A percentile compares a stretch with the other conserved stretches of the same genome.
These are phyloP conservation scores for Auriscalpium orientale DNA, from an alignment of 768 basidiomycete species.

Conservation along the genomic window DNA sequence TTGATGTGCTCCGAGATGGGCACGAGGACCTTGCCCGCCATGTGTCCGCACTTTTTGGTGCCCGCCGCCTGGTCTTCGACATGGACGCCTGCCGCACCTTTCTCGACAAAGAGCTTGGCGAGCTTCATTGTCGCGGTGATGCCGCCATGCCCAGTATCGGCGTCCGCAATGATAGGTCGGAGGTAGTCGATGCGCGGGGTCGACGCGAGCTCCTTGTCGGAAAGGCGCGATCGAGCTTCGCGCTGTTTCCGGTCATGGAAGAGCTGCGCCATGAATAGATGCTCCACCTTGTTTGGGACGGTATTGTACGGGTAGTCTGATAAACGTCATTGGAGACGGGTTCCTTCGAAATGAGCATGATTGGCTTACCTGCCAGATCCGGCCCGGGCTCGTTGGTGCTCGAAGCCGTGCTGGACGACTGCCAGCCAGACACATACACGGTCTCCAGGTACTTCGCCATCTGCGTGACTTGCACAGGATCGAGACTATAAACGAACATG, in stretches of 20 bases:
- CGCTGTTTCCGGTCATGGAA: slow-evolving; percentile 99
- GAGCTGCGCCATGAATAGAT: slow-evolving; percentile 94
- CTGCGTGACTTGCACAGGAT: slow-evolving; percentile 96
- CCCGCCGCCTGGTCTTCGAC: slow-evolving; percentile 97
- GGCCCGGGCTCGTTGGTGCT: slow-evolving; percentile 95
- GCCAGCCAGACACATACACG: slow-evolving; percentile 97
- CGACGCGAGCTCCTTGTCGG: slow-evolving; percentile 61
- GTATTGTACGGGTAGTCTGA: slow-evolving; percentile 97
- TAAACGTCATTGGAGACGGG: background rate
- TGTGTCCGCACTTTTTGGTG: slow-evolving; percentile 93
- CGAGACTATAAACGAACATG: slow-evolving; percentile 52
- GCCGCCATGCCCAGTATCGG: slow-evolving; percentile 97
- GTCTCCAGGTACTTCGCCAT: slow-evolving; percentile 99
- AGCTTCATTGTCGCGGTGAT: slow-evolving; percentile 98
- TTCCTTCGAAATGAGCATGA: background rate
- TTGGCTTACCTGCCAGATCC: slow-evolving; percentile 79
- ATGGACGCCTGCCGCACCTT: slow-evolving; percentile 96
- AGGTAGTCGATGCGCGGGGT: slow-evolving; percentile 81
- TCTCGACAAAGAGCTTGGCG: slow-evolving; percentile 97
- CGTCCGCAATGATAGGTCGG: slow-evolving; percentile 92
- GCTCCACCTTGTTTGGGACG: slow-evolving; percentile 97
- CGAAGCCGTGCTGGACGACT: slow-evolving; percentile 88
- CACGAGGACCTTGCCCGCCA: slow-evolving; percentile 95
- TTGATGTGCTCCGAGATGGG: slow-evolving; percentile 98
- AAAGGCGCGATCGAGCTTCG: slow-evolving; percentile 64